Percentiles rank a stretch among this genome's conserved stretches.
phyloP scores from a whole-genome alignment of 2,329 filamentous ascomycete genomes.

The Zasmidium angulare region DNA sequence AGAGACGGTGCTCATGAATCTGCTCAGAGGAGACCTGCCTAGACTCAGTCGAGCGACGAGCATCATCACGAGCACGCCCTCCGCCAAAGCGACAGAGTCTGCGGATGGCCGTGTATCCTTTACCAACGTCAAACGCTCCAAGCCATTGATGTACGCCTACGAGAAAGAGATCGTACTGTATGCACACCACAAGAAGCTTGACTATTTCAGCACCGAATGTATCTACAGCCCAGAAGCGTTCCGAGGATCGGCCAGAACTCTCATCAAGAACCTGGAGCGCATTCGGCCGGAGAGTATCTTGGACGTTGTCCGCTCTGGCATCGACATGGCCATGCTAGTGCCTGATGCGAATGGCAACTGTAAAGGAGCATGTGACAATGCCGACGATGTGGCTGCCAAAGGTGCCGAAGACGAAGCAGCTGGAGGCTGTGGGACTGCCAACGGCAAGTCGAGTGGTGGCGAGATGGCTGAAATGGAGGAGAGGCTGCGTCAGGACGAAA shows the following conservation, averaged over 20 bases:
- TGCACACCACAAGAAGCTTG: constrained; percentile 91
- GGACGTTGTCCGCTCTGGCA: constrained; percentile 90
- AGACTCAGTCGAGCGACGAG: constrained; percentile 84
- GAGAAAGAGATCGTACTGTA: constrained; percentile 99
- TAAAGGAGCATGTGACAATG: constrained; percentile 47
- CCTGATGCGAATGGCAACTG: constrained; percentile 55
- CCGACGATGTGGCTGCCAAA: constrained; percentile 25
- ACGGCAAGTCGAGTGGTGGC: constrained; percentile 65
- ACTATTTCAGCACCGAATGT: constrained; percentile 98
- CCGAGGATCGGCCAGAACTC: constrained; percentile 80
- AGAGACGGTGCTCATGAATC: constrained; percentile 96
- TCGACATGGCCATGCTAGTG: constrained; percentile 92
- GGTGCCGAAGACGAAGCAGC: constrained; percentile 56
- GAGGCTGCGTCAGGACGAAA: constrained; percentile 65
- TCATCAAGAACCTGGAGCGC: constrained; percentile 94
- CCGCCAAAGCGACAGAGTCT: constrained; percentile 20
- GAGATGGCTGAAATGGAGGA: constrained; percentile 84
- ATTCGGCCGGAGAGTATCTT: constrained; percentile 91
- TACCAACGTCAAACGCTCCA: constrained; percentile 90
- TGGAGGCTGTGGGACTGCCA: constrained; percentile 74
- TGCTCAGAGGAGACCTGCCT: constrained; percentile 85
- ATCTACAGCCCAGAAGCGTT: constrained; percentile 98
- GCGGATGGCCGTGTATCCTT: constrained; percentile 47
- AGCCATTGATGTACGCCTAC: constrained; percentile 96
- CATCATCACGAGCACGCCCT: constrained; percentile 71